phyloP scores from a whole-genome alignment of 2,329 filamentous ascomycete species.

The Beauveria sp. region DNA sequence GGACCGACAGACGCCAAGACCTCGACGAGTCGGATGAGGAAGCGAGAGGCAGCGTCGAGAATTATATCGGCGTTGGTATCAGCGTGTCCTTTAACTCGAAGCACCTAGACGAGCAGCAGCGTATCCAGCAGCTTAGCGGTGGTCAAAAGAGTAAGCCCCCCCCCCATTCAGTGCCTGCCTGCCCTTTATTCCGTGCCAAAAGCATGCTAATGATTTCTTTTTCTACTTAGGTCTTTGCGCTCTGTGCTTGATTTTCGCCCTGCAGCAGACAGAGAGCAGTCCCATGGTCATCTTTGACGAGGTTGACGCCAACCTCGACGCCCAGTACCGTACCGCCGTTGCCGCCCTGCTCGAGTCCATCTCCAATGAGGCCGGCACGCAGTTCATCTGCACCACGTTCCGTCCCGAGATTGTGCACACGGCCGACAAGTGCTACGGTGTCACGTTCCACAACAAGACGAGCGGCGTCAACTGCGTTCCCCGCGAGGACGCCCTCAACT shows the following conservation, averaged over 20 bases:
- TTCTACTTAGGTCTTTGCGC: slow-evolving; percentile 70
- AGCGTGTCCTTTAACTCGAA: slow-evolving; percentile 98
- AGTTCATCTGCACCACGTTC: slow-evolving; percentile 99
- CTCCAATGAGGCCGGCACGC: slow-evolving; percentile 55
- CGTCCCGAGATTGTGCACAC: slow-evolving; percentile 91
- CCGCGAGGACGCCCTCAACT: slow-evolving; percentile 80
- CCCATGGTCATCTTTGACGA: slow-evolving; percentile 99
- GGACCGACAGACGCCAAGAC: slow-evolving; percentile 63
- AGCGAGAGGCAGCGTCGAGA: slow-evolving; percentile 71
- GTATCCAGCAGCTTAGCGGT: slow-evolving; percentile 93
- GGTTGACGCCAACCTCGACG: slow-evolving; percentile 96
- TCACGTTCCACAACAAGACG: slow-evolving; percentile 89
- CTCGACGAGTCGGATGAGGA: slow-evolving; percentile 58
- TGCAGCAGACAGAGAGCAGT: slow-evolving; percentile 93
- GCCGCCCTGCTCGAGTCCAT: slow-evolving; percentile 80
- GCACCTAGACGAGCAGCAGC: slow-evolving; percentile 88
- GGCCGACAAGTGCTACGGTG: slow-evolving; percentile 96
- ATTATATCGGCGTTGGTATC: slow-evolving; percentile 93
- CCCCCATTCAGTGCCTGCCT: slow-evolving; percentile 13
- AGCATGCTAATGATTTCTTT: slow-evolving; percentile 16
- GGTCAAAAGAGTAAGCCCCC: slow-evolving; percentile 84
- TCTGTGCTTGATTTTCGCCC: slow-evolving; percentile 96
- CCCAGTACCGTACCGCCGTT: slow-evolving; percentile 94
- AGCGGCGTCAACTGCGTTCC: slow-evolving; percentile 88
- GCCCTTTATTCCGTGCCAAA: not conserved